Evolutionary conservation across 306 rosid species (phyloP).

Genomic region (Malus sieversii): DNA sequence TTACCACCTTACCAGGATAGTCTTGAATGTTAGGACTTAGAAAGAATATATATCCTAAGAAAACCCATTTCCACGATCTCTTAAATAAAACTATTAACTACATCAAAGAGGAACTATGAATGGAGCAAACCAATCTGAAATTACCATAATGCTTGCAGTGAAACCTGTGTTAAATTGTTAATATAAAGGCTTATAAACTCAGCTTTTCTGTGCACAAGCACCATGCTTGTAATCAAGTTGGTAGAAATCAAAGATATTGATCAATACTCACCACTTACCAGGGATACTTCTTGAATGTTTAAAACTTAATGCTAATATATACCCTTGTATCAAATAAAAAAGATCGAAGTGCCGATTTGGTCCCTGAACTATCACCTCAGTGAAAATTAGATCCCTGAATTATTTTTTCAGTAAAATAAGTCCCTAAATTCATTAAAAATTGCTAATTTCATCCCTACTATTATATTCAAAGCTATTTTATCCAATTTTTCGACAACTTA

Average conservation of each 20-base stretch:
- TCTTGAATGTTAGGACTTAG: slow-evolving; percentile 26
- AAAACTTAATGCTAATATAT: slow-evolving; percentile 23
- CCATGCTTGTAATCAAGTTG: slow-evolving; percentile 41
- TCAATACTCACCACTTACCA: slow-evolving; percentile 59
- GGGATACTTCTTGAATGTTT: slow-evolving; percentile 26
- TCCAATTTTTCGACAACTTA: too few species aligned
- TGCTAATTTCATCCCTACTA: too few species aligned
- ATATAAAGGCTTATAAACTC: slow-evolving; percentile 16
- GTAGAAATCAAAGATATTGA: slow-evolving; percentile 27
- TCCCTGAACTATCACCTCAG: too few species aligned
- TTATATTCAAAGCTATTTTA: too few species aligned
- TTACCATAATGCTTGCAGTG: slow-evolving; percentile 25
- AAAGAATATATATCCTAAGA: slow-evolving; percentile 27
- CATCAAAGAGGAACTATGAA: slow-evolving; percentile 13
- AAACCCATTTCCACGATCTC: slow-evolving; percentile 33
- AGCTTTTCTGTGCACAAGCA: slow-evolving; percentile 44
- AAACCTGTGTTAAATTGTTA: slow-evolving; percentile 17
- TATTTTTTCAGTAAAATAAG: too few species aligned
- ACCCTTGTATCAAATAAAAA: slow-evolving; percentile 9
- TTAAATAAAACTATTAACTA: slow-evolving; percentile 26
- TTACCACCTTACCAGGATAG: slow-evolving; percentile 62
- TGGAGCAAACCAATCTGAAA: slow-evolving; percentile 29
- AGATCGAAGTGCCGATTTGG: too few species aligned
- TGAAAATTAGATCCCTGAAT: too few species aligned
- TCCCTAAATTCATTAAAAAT: too few species aligned